These are phyloP conservation scores for Bipolaris bicolor DNA, from an alignment of 2,329 filamentous ascomycete genomes.

Conservation along the genomic window DNA sequence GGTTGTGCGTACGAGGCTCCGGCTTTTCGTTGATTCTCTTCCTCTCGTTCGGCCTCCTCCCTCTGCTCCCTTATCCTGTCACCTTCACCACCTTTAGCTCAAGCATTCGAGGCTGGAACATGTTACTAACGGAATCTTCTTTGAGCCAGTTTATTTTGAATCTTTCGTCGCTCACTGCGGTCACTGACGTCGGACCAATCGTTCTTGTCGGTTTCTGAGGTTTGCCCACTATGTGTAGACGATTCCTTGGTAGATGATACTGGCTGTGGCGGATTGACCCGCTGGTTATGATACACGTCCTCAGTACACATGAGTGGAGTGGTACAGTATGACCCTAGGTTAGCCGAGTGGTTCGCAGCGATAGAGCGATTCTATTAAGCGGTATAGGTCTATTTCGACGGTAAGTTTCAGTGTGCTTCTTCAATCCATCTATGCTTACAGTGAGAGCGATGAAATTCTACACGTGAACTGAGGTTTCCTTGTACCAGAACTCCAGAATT, in stretches of 20 bases:
- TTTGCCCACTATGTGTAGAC: conserved; percentile 23
- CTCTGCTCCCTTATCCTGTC: conserved; percentile 72
- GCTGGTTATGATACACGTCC: conserved; percentile 34
- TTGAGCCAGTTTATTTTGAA: conserved; percentile 78
- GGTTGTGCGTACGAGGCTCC: conserved; percentile 69
- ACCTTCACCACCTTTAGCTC: conserved; percentile 54
- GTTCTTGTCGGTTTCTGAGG: conserved; percentile 48
- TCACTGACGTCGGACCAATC: conserved; percentile 75
- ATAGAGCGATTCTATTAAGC: no score
- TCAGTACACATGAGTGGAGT: not conserved
- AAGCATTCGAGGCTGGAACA: not conserved
- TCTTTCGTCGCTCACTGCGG: conserved; percentile 72
- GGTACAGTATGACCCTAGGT: not conserved
- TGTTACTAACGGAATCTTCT: conserved; percentile 74
- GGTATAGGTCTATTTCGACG: not conserved
- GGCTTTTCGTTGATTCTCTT: conserved; percentile 68
- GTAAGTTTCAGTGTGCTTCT: no score
- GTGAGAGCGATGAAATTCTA: not conserved
- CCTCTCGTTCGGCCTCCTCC: conserved; percentile 68
- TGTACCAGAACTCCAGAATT: not conserved
- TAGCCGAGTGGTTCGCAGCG: no score
- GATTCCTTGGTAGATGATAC: conserved; percentile 22
- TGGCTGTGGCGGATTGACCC: conserved; percentile 22
- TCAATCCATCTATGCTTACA: not conserved
- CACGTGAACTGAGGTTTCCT: no score